Evolutionary conservation across 495 filamentous ascomycete species (phyloP).

Genomic region (Aspergillus asperescens): DNA sequence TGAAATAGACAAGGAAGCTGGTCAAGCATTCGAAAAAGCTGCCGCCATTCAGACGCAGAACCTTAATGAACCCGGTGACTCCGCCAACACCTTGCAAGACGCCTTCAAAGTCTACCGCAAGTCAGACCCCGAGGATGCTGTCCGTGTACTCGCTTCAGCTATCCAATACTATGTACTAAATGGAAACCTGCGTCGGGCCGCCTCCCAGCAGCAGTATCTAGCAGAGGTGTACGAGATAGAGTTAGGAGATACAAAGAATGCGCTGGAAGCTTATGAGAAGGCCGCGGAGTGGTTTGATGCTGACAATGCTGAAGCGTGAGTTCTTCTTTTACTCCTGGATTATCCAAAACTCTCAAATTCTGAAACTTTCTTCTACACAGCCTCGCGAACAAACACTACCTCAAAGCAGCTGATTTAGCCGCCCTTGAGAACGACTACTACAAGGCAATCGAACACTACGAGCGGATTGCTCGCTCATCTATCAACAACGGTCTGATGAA

Average conservation of each 20-base stretch:
- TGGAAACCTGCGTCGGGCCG: conserved; percentile 84
- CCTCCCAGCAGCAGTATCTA: conserved; percentile 78
- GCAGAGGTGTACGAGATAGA: conserved; percentile 80
- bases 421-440: conserved; percentile 76
- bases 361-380: conserved; percentile 30
- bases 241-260: conserved; percentile 66
- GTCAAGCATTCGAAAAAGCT: conserved; percentile 71
- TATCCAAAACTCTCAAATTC: background rate
- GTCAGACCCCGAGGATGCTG: conserved; percentile 70
- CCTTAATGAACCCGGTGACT: conserved; percentile 83
- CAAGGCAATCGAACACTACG: conserved; percentile 73
- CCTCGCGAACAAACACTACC: conserved; percentile 81
- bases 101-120: conserved; percentile 86
- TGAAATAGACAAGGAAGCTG: conserved; percentile 67
- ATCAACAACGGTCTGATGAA: conserved; percentile 80
- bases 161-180: conserved; percentile 75
- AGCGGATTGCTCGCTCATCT: conserved; percentile 66
- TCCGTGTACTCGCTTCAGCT: conserved; percentile 64
- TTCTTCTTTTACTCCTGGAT: background rate
- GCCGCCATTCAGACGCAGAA: conserved; percentile 68
- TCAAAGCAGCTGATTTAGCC: conserved; percentile 83
- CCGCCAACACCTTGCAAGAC: conserved; percentile 70
- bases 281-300: conserved; percentile 68
- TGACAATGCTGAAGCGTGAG: conserved; percentile 81
- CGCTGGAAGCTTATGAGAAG: conserved; percentile 70